Base-by-base conservation (phyloP, 75 land plant genomes). In the Adiantum capillusveneris region DNA sequence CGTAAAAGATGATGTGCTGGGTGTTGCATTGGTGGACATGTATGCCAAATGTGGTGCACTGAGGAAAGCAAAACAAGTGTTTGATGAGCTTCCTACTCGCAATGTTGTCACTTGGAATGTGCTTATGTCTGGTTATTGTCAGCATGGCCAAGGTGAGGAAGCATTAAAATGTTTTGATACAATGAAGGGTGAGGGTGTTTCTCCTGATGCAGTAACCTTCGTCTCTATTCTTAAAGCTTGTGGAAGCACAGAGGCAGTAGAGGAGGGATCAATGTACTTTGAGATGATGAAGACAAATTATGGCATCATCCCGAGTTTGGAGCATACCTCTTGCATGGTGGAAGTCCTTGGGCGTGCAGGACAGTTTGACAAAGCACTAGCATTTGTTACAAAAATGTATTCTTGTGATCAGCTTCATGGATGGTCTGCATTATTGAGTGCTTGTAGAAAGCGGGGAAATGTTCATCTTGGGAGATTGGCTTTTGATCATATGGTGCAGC, bases 221-320 rank as follows among this genome's bases (percentile, higher is more conserved):
- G 70, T 73, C 0, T 59, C 81, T 31, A 55, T 75, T 69, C 57
- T 83, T 12, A 77, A 77, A 25, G 85, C 85, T 11, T 79, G 69
- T 58, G 27, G 76, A 1, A 65, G 69, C 45, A 30, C 72, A 0
- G 75, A 76, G 48, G 66, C 70, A 39, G 13, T 80, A 53, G 60
- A 52, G 39, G 42, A 75, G 42, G 79, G 79, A 6, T 21, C 3
- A 6, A 46, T 46, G 22, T 21, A 18, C 6, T 46, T 46, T 21
- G 50, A 21, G 18, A 46, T 31, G 14, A 62, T 62, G 64, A 62
- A 42, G 22, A 46, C 2, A 46, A 14, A 46, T n/a, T 46, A 46
- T 17, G 64, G 13, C 64, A 62, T 45, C 16, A 31, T 45, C 11
- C 64, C 64, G 11, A 45, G 29, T 25, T 20, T 64, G 29, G 62